Conservation (phyloP, 805 yeast genomes). For the Candida qinlingensis region DNA sequence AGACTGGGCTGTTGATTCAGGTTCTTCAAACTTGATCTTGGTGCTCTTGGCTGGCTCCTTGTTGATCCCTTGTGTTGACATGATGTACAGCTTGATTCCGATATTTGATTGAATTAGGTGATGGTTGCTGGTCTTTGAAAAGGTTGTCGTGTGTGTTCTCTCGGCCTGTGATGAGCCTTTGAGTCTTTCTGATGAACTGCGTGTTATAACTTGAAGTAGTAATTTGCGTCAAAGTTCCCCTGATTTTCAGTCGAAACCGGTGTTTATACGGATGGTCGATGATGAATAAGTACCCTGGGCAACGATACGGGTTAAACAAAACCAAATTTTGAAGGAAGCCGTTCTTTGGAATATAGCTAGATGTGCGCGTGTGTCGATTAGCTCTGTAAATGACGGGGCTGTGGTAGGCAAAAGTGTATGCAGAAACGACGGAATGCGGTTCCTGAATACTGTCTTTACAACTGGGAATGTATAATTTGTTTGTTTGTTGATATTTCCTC, state of each 20-base stretch:
- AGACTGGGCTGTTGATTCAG: not conserved
- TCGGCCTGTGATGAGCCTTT: not conserved
- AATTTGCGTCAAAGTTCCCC: not conserved
- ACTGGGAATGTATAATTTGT: not conserved
- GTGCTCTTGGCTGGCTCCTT: not conserved
- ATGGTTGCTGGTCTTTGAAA: not conserved
- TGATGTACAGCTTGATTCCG: not conserved
- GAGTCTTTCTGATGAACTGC: not conserved
- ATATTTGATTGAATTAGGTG: not conserved
- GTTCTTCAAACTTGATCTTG: not conserved
- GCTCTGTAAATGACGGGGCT: too few species aligned
- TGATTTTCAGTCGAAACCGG: too few species aligned
- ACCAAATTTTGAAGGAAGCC: too few species aligned
- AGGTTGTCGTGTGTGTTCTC: too few species aligned
- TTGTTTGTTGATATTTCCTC: constrained; percentile 9
- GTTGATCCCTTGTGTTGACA: not conserved
- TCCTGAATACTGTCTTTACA: not conserved
- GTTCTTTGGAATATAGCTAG: too few species aligned
- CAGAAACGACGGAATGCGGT: too few species aligned
- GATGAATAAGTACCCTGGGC: not conserved
- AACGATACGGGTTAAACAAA: not conserved
- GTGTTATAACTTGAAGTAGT: not conserved
- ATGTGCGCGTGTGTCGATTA: too few species aligned
- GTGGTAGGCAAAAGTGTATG: too few species aligned
- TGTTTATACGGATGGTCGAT: too few species aligned